Base-by-base conservation (phyloP, 2,329 filamentous ascomycete species). In the Phyllosticta citrichinensis region DNA sequence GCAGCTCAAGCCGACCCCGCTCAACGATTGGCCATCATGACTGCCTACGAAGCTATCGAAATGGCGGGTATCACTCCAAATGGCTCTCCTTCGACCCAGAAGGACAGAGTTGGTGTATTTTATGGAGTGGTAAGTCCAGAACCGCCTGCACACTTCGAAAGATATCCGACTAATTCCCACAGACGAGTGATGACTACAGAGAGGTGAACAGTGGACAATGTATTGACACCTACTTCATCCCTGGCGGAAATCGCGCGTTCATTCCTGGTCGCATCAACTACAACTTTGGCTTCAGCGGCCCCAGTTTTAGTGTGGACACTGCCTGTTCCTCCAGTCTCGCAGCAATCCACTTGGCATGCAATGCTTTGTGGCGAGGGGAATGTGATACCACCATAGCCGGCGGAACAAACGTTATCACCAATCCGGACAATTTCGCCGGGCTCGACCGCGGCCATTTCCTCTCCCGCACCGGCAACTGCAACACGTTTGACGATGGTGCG, bases 221-320 rank as follows among this genome's bases (percentile, higher is more conserved):
- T 24, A 76, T 84, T n/a, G 77, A 79, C 60, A 82, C 80, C 0
- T 83, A 84, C 66, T 81, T 73, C 65, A 80, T 84, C 53, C 77
- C 81, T 0, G 80, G 80, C 20, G 76, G 76, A 27, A 71, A 72
- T 6, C 73, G 82, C 19, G 81, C 80, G 0, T 84, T 84, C 61
- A 76, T 71, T 0, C 77, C 77, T 0, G 82, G 81, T 0, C 76
- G 81, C 3, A 75, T 80, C 63, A 79, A 78, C 58, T 71, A 69
- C 54, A 54, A 60, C 30, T 68, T 68, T 60, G 65, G 65, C 14
- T 69, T 68, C 40, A 61, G 55, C 17, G 68, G 68, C 0, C 68
- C 68, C 3, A 63, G 57, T 47, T 64, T 57, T 27, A 66, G 62
- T 14, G 40, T 63, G n/a, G 66, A 68, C 53, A 68, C 67, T 0